Base-by-base conservation (phyloP, 208 protist species). In the Sergeia podlipaevii region DNA sequence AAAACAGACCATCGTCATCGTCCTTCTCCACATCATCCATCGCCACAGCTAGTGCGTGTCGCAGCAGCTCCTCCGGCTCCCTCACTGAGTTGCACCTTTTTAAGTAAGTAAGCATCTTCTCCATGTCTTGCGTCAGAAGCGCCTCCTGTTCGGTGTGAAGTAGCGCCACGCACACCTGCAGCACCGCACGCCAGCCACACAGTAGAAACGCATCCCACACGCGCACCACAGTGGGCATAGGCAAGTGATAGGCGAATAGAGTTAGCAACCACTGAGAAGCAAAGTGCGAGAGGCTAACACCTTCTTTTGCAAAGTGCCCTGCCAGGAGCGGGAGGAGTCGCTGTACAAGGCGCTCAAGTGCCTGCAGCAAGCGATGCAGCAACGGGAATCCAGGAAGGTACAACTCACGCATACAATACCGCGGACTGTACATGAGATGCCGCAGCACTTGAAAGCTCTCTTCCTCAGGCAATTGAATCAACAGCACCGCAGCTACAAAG, bases 181-280 rank as follows among this genome's bases (percentile, higher is more conserved):
- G 44, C 60, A 83, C 69, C 11, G 81, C 63, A 15, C 54, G 21
- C 74, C 71, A 86, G 17, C 75, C 81, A 0, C 59, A 37, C 32
- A 73, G 47, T 29, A 89, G 17, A 21, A 89, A 83, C 48, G 70
- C 37, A 43, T 86, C 81, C 77, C 70, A 81, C 38, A 86, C 45
- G 8, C 73, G 58, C 39, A 66, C 58, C 17, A 77, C 55, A 42
- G 85, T 42, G 17, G 59, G 30, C 23, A 69, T 28, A 2, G 77
- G 62, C 45, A 89, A 72, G 36, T 86, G 74, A 13, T 77, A 74
- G 26, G 59, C 60, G 59, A 78, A 86, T 41, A 89, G 62, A 7
- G 71, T 89, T 21, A 89, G 54, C 45, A 84, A 84, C 81, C 74
- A 86, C 48, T 64, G 69, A 4, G 77, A 62, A 23, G 75, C 81